A percentile compares a stretch with the other conserved stretches of the same genome.
Evolutionary conservation across 495 filamentous ascomycete species (phyloP).

Genomic region (Neurospora hispaniola): DNA sequence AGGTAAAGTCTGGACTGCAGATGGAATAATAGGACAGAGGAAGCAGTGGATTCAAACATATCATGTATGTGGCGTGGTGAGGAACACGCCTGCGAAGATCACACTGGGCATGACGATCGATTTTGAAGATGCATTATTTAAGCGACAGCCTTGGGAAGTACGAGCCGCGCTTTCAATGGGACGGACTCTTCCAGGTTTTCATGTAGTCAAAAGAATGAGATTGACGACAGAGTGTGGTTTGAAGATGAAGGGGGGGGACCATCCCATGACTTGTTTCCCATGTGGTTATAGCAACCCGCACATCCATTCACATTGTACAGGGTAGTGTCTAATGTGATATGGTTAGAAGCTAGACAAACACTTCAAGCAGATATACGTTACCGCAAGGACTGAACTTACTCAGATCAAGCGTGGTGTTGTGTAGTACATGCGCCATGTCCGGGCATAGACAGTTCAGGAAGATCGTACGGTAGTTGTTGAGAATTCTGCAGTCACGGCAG

Average conservation of each 20-base stretch:
- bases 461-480: conserved; percentile 1
- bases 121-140: not conserved
- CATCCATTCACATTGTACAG: conserved; percentile 7
- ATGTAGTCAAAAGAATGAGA: not conserved
- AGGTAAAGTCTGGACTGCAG: not conserved
- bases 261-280: conserved; percentile 11
- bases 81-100: not conserved
- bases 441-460: conserved; percentile 7
- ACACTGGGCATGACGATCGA: not conserved
- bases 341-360: not conserved
- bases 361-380: not conserved
- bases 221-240: not conserved
- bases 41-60: not conserved
- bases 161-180: not conserved
- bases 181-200: not conserved
- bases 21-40: not conserved
- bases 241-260: not conserved
- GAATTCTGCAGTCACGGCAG: conserved; percentile 9
- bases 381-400: conserved; percentile 2
- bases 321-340: conserved; percentile 6
- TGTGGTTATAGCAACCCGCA: conserved; percentile 9
- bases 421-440: not conserved
- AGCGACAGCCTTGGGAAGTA: not conserved
- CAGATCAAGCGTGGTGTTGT: conserved; percentile 7
- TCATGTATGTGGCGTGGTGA: not conserved